phyloP scores from a whole-genome alignment of 2,329 filamentous ascomycete species.

The Tolypocladium amazonense region DNA sequence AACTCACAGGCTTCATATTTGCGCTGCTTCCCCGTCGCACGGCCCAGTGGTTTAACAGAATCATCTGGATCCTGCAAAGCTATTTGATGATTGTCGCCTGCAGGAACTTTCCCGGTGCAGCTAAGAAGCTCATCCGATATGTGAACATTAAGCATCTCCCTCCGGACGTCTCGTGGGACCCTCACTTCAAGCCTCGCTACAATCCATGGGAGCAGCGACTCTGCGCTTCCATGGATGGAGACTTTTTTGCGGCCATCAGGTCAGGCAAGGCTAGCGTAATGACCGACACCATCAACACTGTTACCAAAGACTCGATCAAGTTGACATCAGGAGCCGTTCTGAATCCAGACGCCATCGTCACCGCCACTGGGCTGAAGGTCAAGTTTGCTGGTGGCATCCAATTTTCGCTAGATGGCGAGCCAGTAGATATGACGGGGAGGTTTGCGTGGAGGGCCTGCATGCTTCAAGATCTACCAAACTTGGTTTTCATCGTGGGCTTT shows the following conservation, averaged over 20 bases:
- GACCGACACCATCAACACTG: conserved; percentile 33
- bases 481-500: conserved; percentile 49
- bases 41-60: conserved; percentile 31
- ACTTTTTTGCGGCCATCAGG: conserved; percentile 32
- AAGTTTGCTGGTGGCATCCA: conserved; percentile 41
- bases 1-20: conserved; percentile 23
- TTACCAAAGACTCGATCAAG: conserved; percentile 31
- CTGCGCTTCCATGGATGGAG: conserved; percentile 41
- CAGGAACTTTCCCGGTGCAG: conserved; percentile 32
- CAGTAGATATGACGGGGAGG: conserved; percentile 29
- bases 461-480: conserved; percentile 52
- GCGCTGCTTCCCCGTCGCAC: conserved; percentile 30
- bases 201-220: conserved; percentile 59
- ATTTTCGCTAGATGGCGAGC: conserved; percentile 38
- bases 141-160: conserved; percentile 36
- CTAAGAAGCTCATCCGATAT: conserved; percentile 30
- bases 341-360: conserved; percentile 51
- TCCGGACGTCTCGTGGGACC: conserved; percentile 31
- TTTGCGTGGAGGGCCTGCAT: conserved; percentile 50
- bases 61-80: conserved; percentile 35
- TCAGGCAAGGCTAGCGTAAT: conserved; percentile 27
- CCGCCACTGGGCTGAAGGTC: conserved; percentile 52
- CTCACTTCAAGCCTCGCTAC: conserved; percentile 44
- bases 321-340: conserved; percentile 33
- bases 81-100: conserved; percentile 35